Evolutionary conservation across 306 rosid genomes (phyloP), one percentile per base, ranked within the genome.

Genomic region (Cicer yamashitae): DNA sequence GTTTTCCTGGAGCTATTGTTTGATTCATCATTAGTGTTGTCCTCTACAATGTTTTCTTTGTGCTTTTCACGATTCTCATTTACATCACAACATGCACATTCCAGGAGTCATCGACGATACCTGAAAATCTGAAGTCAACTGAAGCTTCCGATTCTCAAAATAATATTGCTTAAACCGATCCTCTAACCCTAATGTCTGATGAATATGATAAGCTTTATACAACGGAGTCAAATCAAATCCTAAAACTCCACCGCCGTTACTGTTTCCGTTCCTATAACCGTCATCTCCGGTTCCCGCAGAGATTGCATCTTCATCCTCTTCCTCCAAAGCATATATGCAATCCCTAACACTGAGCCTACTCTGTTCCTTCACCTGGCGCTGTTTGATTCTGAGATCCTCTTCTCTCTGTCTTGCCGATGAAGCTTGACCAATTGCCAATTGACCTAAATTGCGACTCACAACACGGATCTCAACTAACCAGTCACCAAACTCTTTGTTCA

Each of bases 381-480:
- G 99, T 89, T 94, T 94, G 67, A 90, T 94, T 61, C 99, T 76
- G 45, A 92, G 96, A 81, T 92, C 98, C 84, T 94, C 99, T 69
- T 94, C 99, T 37, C 98, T 85, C 82, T 94, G 99, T 76, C 99
- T 83, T 77, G 98, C 98, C 9, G 98, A 80, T 7, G 99, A 92
- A 8, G 99, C 99, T 66, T 86, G 99, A 11, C 98, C 92, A 41
- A 94, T 94, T 1, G 99, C 98, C 77, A 92, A 74, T 62, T 94
- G 98, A 18, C 99, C 99, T 39, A 94, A 83, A 71, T 93, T 92
- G 71, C 99, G 91, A 73, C 96, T 88, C 70, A 88, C 91, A 2
- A 86, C 93, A 38, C 98, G 99, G 87, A 94, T 94, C 87, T 94
- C 98, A 18, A 94, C 99, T 77, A 94, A 86, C 99, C 99, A 94